Percentiles rank a stretch among this genome's conserved stretches.
These are phyloP conservation scores for Diaporthe citrichinensis DNA, from an alignment of 2,329 filamentous ascomycete species.

Conservation along the genomic window DNA sequence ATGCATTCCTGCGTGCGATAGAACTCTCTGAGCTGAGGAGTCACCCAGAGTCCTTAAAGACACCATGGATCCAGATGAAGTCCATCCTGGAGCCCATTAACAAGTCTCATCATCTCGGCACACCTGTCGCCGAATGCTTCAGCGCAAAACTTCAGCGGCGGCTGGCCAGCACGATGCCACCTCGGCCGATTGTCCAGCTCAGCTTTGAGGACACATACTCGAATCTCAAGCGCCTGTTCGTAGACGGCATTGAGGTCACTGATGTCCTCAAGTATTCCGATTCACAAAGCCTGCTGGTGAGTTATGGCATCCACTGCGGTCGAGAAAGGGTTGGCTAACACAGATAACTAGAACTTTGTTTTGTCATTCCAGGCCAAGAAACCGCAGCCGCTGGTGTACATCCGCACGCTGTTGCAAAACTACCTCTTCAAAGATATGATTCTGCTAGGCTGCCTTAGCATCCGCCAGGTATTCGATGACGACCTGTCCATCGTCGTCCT, in stretches of 20 bases:
- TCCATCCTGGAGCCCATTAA: slow-evolving; percentile 68
- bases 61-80: slow-evolving; percentile 66
- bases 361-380: slow-evolving; percentile 82
- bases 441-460: slow-evolving; percentile 76
- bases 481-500: slow-evolving; percentile 85
- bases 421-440: slow-evolving; percentile 81
- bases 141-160: slow-evolving; percentile 92
- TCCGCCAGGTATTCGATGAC: slow-evolving; percentile 83
- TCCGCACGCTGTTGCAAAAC: slow-evolving; percentile 83
- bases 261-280: slow-evolving; percentile 77
- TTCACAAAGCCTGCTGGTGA: slow-evolving; percentile 78
- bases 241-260: slow-evolving; percentile 78
- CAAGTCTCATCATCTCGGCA: slow-evolving; percentile 73
- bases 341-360: slow-evolving; percentile 76
- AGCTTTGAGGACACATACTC: slow-evolving; percentile 79
- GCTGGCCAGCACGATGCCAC: slow-evolving; percentile 93
- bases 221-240: slow-evolving; percentile 78
- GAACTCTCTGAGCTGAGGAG: slow-evolving; percentile 62
- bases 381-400: slow-evolving; percentile 86
- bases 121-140: slow-evolving; percentile 81
- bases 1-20: slow-evolving; percentile 70
- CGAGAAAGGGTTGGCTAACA: slow-evolving; percentile 40
- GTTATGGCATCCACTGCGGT: slow-evolving; percentile 45
- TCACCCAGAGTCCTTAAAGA: slow-evolving; percentile 61
- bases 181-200: slow-evolving; percentile 87